These are phyloP conservation scores for Suillus bovinus DNA, from an alignment of 768 basidiomycete genomes.

Conservation along the genomic window DNA sequence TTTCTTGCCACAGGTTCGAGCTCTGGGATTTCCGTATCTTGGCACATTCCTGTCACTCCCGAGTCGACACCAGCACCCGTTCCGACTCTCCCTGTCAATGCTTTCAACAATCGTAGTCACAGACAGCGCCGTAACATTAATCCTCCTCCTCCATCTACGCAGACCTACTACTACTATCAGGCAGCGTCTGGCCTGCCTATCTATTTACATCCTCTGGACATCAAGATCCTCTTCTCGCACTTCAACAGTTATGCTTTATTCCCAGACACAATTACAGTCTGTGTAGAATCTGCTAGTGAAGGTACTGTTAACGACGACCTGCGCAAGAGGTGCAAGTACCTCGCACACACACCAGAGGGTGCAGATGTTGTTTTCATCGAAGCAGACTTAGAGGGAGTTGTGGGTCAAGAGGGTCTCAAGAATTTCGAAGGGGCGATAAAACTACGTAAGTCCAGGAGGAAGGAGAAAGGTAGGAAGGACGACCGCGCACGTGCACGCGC, in stretches of 20 bases:
- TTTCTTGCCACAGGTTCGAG: slow-evolving; percentile 41
- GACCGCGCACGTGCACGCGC: slow-evolving; percentile 78
- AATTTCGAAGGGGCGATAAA: slow-evolving; percentile 84
- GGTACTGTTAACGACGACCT: slow-evolving; percentile 90
- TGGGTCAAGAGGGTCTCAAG: slow-evolving; percentile 73
- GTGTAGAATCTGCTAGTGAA: slow-evolving; percentile 75
- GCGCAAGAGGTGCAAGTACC: slow-evolving; percentile 93
- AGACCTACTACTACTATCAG: slow-evolving; percentile 96
- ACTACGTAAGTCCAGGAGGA: slow-evolving; percentile 68
- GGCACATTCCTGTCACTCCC: slow-evolving; percentile 23
- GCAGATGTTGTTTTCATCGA: slow-evolving; percentile 95
- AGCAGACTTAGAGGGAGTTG: slow-evolving; percentile 76
- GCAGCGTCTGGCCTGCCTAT: slow-evolving; percentile 87
- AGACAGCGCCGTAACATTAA: slow-evolving; percentile 79
- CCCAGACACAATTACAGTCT: slow-evolving; percentile 77
- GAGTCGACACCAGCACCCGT: slow-evolving; percentile 12
- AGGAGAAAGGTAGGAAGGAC: slow-evolving; percentile 84
- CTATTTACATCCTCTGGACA: slow-evolving; percentile 95
- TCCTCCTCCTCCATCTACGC: slow-evolving; percentile 82
- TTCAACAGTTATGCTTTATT: slow-evolving; percentile 80
- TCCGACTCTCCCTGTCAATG: slow-evolving; percentile 12
- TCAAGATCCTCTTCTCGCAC: slow-evolving; percentile 86
- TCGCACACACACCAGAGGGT: slow-evolving; percentile 87
- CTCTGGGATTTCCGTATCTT: slow-evolving; percentile 21
- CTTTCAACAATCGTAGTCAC: slow-evolving; percentile 41